Conservation (phyloP, 768 basidiomycete species). For the Suillus decipiens region DNA sequence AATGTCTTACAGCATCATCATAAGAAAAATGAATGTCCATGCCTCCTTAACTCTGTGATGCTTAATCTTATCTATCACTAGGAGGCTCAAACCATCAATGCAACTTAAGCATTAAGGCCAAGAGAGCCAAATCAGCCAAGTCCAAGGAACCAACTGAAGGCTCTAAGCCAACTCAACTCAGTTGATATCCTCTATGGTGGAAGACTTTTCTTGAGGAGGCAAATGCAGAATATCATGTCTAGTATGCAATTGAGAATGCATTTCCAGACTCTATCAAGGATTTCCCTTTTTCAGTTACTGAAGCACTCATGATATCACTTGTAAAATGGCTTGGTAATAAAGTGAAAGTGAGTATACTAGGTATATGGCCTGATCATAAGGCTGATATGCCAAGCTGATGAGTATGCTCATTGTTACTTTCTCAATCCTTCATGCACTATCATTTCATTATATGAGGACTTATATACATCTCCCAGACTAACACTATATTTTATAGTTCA, state of each 20-base stretch:
- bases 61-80: too few species aligned
- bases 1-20: too few species aligned
- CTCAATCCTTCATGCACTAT: too few species aligned
- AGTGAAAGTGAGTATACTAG: too few species aligned
- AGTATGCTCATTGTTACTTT: too few species aligned
- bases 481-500: too few species aligned
- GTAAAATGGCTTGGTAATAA: background rate
- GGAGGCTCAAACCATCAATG: background rate
- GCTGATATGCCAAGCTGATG: background rate
- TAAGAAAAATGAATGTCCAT: too few species aligned
- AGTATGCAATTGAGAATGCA: background rate
- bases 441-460: background rate
- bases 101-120: background rate
- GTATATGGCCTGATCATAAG: too few species aligned
- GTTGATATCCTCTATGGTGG: background rate
- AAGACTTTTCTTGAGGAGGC: conserved; percentile 1
- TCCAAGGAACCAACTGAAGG: too few species aligned
- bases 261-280: background rate
- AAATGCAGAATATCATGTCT: background rate
- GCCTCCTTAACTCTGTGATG: too few species aligned
- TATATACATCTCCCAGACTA: too few species aligned
- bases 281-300: background rate
- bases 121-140: background rate
- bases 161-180: too few species aligned
- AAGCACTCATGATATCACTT: background rate